Conservation (phyloP, 2,329 filamentous ascomycete genomes). For the Botryotinia convoluta region DNA sequence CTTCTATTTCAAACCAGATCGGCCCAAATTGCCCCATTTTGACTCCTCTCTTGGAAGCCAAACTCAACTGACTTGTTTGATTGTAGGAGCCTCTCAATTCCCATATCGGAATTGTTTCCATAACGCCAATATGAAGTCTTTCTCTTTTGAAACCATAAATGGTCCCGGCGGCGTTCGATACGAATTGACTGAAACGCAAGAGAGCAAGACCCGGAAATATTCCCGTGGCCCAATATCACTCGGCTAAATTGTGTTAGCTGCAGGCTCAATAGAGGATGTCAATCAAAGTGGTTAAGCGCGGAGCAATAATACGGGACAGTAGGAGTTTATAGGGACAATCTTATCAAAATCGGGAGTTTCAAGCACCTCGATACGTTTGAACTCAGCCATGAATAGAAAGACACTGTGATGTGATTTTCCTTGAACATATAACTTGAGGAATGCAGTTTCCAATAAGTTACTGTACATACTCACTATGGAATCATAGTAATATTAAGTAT, state of each 20-base stretch:
- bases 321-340: background rate
- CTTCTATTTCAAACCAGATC: background rate
- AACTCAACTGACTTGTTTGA: background rate
- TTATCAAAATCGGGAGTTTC: accelerated
- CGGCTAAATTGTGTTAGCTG: background rate
- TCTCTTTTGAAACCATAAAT: background rate
- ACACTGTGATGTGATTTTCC: accelerated
- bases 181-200: background rate
- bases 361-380: background rate
- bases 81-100: background rate
- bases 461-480: accelerated
- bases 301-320: no score
- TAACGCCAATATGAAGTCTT: background rate
- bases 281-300: no score
- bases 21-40: background rate
- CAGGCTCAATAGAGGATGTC: no score
- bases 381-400: background rate
- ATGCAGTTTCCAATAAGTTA: accelerated
- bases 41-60: accelerated
- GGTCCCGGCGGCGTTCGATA: background rate
- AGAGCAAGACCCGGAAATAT: background rate
- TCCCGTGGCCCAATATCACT: background rate
- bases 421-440: background rate
- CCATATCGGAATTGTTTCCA: background rate
- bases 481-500: accelerated